Conservation (phyloP, 495 filamentous ascomycete species). For the Talaromyces thailandensis region DNA sequence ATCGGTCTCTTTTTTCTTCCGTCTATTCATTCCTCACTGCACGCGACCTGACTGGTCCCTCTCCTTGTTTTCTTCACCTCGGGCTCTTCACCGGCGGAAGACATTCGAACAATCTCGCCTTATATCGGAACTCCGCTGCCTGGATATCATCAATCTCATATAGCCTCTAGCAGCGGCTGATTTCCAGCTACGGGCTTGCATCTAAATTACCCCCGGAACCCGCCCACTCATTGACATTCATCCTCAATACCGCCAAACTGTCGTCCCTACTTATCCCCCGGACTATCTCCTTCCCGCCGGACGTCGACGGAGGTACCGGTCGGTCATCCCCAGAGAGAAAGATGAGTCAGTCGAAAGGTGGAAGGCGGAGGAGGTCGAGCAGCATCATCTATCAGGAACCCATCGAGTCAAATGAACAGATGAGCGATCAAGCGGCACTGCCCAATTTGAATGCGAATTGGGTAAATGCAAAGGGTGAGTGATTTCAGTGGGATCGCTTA, state of each 20-base stretch:
- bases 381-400: constrained; percentile 96
- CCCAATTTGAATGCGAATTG: constrained; percentile 96
- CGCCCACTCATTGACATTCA: neutral
- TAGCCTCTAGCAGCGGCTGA: neutral
- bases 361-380: constrained; percentile 81
- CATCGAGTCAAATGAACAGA: constrained; percentile 85
- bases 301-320: constrained; percentile 54
- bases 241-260: constrained; percentile 70
- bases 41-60: neutral
- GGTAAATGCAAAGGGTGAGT: constrained; percentile 96
- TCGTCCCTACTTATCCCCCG: constrained; percentile 72
- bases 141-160: neutral
- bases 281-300: constrained; percentile 71
- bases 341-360: constrained; percentile 54
- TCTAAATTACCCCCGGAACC: neutral
- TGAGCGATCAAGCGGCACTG: constrained; percentile 87
- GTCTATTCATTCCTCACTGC: neutral
- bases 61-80: neutral
- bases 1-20: neutral
- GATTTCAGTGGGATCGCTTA: neutral
- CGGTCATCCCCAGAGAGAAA: constrained; percentile 37
- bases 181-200: neutral
- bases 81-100: neutral
- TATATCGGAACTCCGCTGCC: neutral
- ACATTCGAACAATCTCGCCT: neutral